Conservation (phyloP, 208 protist species). For the Porcisia deanei region DNA sequence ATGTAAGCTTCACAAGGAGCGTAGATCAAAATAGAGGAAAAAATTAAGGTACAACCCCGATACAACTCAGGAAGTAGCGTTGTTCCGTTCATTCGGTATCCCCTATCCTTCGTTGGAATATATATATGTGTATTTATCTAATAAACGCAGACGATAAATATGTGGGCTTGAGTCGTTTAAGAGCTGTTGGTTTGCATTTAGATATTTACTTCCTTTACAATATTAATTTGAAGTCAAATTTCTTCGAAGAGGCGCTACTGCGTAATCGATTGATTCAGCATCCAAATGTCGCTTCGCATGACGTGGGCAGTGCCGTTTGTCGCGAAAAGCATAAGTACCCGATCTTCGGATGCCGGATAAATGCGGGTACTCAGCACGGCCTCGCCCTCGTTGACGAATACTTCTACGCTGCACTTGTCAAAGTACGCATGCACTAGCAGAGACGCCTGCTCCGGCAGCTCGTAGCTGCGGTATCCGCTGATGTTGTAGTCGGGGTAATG, state of each 20-base stretch:
- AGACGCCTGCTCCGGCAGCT: conserved; percentile 24
- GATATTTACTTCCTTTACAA: background rate
- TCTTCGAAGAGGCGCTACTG: conserved; percentile 22
- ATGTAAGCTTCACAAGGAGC: background rate
- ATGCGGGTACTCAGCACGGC: conserved; percentile 47
- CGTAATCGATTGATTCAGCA: conserved; percentile 43
- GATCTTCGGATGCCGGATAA: conserved; percentile 40
- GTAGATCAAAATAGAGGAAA: background rate
- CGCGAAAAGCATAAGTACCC: conserved; percentile 37
- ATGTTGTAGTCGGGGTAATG: conserved; percentile 58
- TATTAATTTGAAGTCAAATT: background rate
- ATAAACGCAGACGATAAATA: background rate
- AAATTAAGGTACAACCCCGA: background rate
- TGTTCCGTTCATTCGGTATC: background rate
- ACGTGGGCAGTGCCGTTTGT: conserved; percentile 46
- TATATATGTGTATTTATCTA: background rate
- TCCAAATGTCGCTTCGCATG: conserved; percentile 42
- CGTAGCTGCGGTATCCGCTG: conserved; percentile 58
- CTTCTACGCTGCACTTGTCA: conserved; percentile 56
- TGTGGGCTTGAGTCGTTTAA: background rate
- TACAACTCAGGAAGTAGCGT: background rate
- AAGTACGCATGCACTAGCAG: conserved; percentile 51
- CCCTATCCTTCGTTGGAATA: background rate
- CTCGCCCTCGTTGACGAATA: conserved; percentile 64
- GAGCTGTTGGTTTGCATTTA: background rate